phyloP scores from a whole-genome alignment of 139 green algal genomes.

The Gonium pectorale region DNA sequence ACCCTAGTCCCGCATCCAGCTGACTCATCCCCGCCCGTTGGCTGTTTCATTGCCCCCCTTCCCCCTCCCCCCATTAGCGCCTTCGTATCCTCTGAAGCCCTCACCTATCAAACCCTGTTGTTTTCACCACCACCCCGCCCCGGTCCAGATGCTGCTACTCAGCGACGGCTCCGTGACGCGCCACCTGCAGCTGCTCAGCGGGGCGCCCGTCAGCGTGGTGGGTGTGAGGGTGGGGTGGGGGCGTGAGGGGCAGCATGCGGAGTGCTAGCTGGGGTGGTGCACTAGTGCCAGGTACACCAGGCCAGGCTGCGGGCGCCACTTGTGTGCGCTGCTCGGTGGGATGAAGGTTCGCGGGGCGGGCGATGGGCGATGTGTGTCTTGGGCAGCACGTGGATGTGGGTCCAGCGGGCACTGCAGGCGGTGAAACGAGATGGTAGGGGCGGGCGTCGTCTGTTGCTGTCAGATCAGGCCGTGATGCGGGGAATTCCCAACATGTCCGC shows the following conservation, averaged over 20 bases:
- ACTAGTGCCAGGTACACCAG: no score
- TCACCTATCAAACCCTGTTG: background rate
- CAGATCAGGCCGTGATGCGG: no score
- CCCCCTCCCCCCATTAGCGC: no score
- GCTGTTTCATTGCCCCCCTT: background rate
- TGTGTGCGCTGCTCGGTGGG: background rate
- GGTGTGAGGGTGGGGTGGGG: constrained; percentile 21
- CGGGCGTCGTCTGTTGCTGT: no score
- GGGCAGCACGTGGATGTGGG: no score
- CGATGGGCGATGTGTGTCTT: no score
- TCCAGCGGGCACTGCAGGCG: no score
- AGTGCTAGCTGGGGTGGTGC: no score
- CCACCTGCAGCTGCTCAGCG: constrained; percentile 92
- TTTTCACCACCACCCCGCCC: background rate
- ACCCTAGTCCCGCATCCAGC: background rate
- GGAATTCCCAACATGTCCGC: no score
- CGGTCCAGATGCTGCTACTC: constrained; percentile 83
- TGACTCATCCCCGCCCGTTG: background rate
- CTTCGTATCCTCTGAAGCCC: background rate
- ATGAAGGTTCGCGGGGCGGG: background rate
- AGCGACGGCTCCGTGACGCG: constrained; percentile 97
- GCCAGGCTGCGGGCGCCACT: no score
- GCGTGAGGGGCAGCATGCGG: background rate
- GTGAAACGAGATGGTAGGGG: no score
- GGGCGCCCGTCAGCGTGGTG: constrained; percentile 59